These are phyloP conservation scores for Neonectria ditissima DNA, from an alignment of 2,329 filamentous ascomycete species.

Conservation along the genomic window DNA sequence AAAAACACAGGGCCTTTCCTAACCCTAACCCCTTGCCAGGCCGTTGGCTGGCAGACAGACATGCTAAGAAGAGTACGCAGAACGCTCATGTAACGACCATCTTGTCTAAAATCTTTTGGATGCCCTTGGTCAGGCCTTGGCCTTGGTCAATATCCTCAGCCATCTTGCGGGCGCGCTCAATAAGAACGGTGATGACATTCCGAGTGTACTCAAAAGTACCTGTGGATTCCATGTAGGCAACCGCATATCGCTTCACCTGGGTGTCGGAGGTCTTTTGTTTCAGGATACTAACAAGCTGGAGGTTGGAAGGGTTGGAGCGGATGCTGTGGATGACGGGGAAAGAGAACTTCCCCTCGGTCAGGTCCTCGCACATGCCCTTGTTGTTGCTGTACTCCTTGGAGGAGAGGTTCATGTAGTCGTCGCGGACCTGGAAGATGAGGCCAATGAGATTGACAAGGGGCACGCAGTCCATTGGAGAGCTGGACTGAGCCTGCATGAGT, in stretches of 20 bases:
- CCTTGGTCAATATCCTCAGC: conserved; percentile 74
- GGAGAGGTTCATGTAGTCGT: conserved; percentile 92
- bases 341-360: conserved; percentile 97
- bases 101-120: conserved; percentile 76
- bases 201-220: conserved; percentile 91
- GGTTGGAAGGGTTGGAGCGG: conserved; percentile 76
- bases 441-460: conserved; percentile 88
- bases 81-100: conserved; percentile 58
- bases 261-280: conserved; percentile 89
- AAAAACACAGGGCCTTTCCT: background rate
- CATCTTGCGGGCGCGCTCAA: conserved; percentile 71
- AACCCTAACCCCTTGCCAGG: background rate
- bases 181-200: conserved; percentile 72
- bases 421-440: conserved; percentile 89
- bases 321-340: conserved; percentile 97
- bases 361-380: conserved; percentile 94
- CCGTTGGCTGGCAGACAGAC: background rate
- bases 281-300: conserved; percentile 90
- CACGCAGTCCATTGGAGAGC: conserved; percentile 73
- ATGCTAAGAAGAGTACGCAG: background rate
- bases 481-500: conserved; percentile 84
- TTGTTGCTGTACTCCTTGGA: conserved; percentile 82
- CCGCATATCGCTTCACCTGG: conserved; percentile 91
- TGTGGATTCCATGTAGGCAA: conserved; percentile 89
- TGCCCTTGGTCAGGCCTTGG: conserved; percentile 65